Evolutionary conservation across 495 filamentous ascomycete species (phyloP).

Genomic region (Trichoderma parareesei): DNA sequence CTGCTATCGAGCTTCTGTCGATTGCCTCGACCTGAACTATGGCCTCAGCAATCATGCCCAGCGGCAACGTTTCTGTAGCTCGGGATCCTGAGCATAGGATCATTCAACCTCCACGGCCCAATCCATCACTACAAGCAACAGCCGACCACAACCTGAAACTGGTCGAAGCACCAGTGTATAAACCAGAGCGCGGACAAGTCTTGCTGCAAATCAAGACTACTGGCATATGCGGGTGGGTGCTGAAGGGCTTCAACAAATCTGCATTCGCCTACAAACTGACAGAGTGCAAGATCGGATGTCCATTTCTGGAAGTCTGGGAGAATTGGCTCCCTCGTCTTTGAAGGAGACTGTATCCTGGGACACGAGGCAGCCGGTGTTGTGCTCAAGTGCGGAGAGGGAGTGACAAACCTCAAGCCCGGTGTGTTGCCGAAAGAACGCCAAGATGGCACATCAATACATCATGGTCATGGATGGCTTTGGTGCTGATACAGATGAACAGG

Average conservation of each 20-base stretch:
- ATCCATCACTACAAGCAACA: conserved; percentile 49
- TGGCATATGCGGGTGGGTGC: conserved; percentile 36
- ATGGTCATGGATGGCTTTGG: no score
- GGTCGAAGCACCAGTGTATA: conserved; percentile 43
- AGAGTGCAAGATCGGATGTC: conserved; percentile 24
- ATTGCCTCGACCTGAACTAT: neutral
- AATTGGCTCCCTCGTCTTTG: conserved; percentile 38
- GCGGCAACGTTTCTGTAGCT: neutral
- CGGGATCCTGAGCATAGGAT: neutral
- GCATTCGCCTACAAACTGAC: neutral
- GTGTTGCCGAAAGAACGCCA: conserved; percentile 3
- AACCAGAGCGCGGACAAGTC: conserved; percentile 39
- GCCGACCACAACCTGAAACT: conserved; percentile 45
- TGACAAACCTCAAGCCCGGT: conserved; percentile 33
- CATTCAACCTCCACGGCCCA: conserved; percentile 24
- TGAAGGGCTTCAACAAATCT: neutral
- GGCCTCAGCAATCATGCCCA: neutral
- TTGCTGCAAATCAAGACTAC: conserved; percentile 44
- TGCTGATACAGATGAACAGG: conserved; percentile 17
- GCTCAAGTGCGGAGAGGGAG: conserved; percentile 34
- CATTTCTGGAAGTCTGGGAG: conserved; percentile 40
- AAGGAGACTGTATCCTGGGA: conserved; percentile 37
- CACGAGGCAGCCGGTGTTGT: conserved; percentile 44
- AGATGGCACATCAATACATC: neutral
- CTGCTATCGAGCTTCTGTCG: neutral